Base-by-base conservation (phyloP, 2,329 filamentous ascomycete genomes). In the Graphilbum fragrans region DNA sequence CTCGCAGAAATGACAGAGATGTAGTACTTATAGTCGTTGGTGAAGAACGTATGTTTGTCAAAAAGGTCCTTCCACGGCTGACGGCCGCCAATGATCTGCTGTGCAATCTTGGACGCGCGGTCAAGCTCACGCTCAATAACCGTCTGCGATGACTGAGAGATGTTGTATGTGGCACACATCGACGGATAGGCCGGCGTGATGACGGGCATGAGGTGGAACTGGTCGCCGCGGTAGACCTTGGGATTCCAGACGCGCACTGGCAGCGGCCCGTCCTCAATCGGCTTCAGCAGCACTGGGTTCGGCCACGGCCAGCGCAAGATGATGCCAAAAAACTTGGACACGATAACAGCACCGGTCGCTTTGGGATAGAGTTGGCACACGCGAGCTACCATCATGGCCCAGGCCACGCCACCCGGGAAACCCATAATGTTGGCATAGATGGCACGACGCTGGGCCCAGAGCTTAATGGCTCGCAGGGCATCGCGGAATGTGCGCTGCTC, bases 101-200 rank as follows among this genome's bases (percentile, higher is more conserved):
- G 79, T 10, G 86, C 78, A 41, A 95, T 81, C 39, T 84, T 70
- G 39, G 80, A 75, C 5, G 81, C 92, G 31, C 85, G 77, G 48
- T 80, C 71, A 18, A 96, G 74, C 57, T 98, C 92, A 37, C 80
- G 73, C 49, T 86, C 75, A 54, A 98, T 87, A 38, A 95, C 77
- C 7, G 74, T 67, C 66, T 87, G 86, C 2, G 87, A 93, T 1
- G 90, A 96, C 49, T 76, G 69, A 3, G 84, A 88, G 46, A 98
- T 81, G 54, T 94, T 96, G 66, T 94, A 92, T 0, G 92, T 96
- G 2, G 92, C 82, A 59, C 92, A 96, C 88, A 95, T 96, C 38
- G 87, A 93, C 3, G 92, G 92, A 58, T 95, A 96, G 1, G 92
- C 88, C 2, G 92, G 92, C 2, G 92, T 98, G 55, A 98, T 96